Conservation (phyloP, 2,329 filamentous ascomycete genomes). For the Ascochyta fabae region DNA sequence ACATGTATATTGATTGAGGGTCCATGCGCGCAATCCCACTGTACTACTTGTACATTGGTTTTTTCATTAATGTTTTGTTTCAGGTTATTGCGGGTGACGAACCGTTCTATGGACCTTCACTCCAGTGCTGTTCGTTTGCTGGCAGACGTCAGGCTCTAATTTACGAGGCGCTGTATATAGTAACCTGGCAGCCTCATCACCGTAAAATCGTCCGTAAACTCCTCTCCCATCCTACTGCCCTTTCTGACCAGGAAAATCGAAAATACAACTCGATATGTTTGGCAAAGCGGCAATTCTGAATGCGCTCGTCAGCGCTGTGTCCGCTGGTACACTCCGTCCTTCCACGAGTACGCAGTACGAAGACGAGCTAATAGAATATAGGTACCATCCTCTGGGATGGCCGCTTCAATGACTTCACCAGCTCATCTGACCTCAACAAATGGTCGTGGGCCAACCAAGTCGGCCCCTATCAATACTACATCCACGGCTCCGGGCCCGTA, state of each 20-base stretch:
- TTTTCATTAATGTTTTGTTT: constrained; percentile 28
- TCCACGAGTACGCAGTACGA: neutral
- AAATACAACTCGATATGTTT: constrained; percentile 33
- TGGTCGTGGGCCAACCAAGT: constrained; percentile 74
- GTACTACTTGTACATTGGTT: constrained; percentile 11
- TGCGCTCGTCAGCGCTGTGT: constrained; percentile 43
- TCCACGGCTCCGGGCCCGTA: constrained; percentile 66
- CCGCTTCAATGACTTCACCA: constrained; percentile 66
- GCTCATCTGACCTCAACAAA: constrained; percentile 61
- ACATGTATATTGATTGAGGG: constrained; percentile 46
- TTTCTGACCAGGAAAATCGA: neutral
- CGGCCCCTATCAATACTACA: constrained; percentile 77
- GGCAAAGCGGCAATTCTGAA: constrained; percentile 37
- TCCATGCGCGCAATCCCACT: constrained; percentile 28
- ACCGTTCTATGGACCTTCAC: constrained; percentile 3
- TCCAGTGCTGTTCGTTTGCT: constrained; percentile 21
- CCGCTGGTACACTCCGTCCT: constrained; percentile 31
- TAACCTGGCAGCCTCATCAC: neutral
- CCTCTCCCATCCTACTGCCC: neutral
- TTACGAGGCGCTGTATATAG: constrained; percentile 30
- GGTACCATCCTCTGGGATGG: constrained; percentile 69
- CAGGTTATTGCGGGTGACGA: constrained; percentile 21
- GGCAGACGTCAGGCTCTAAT: constrained; percentile 3
- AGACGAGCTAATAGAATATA: constrained; percentile 22
- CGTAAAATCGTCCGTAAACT: neutral